These are phyloP conservation scores for Skeletonema menzelii DNA, from an alignment of 108 stramenopile genomes.

Conservation along the genomic window DNA sequence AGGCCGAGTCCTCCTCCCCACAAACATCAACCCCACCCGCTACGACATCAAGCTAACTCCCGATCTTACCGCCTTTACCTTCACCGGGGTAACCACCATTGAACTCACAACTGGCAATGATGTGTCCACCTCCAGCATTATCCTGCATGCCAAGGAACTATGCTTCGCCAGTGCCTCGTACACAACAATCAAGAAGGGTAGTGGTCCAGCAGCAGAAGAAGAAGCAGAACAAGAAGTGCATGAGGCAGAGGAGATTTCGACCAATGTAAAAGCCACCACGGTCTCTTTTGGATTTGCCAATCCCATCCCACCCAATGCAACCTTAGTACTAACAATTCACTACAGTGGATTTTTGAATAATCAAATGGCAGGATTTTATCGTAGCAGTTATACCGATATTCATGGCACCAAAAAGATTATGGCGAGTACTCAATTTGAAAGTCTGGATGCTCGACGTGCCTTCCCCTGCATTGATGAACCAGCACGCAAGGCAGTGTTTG, in stretches of 20 bases:
- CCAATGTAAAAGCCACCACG: conserved; percentile 72
- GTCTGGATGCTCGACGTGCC: conserved; percentile 82
- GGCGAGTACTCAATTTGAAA: conserved; percentile 97
- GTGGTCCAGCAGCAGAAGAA: too few relatives aligned
- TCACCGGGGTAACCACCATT: conserved; percentile 63
- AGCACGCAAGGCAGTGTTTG: conserved; percentile 90
- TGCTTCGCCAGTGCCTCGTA: conserved; percentile 61
- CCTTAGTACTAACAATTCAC: conserved; percentile 58
- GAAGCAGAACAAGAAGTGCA: not conserved
- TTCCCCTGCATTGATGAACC: conserved; percentile 99
- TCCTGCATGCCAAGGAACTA: conserved; percentile 91
- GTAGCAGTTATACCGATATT: conserved; percentile 83
- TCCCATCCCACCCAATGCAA: conserved; percentile 46
- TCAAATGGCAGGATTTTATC: conserved; percentile 97
- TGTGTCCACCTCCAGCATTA: conserved; percentile 53
- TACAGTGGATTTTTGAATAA: conserved; percentile 90
- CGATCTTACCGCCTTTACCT: conserved; percentile 85
- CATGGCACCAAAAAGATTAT: conserved; percentile 84
- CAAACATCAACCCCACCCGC: conserved; percentile 52
- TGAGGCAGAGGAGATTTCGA: conserved; percentile 49
- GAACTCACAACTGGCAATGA: conserved; percentile 43
- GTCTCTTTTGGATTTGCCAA: conserved; percentile 73
- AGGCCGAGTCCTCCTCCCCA: conserved; percentile 65
- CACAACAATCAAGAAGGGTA: conserved; percentile 17
- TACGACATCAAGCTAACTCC: conserved; percentile 83